These are phyloP conservation scores for Boletus vermiculosoides DNA, from an alignment of 768 basidiomycete genomes.

Conservation along the genomic window DNA sequence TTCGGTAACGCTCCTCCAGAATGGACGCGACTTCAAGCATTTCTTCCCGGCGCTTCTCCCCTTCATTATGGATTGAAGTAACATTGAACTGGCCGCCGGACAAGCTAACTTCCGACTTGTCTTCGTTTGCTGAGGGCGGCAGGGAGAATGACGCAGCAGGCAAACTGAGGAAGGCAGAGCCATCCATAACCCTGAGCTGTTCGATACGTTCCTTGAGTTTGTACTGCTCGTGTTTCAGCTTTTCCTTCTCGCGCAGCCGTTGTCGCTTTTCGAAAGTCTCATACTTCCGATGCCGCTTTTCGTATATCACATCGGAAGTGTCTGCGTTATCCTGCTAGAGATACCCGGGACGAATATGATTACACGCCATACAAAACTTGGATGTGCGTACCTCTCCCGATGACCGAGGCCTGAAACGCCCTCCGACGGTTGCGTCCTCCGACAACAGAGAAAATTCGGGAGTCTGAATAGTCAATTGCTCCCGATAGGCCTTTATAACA, in stretches of 20 bases:
- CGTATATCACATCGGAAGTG: conserved; percentile 78
- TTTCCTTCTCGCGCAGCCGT: conserved; percentile 86
- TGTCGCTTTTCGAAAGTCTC: conserved; percentile 84
- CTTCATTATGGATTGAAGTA: conserved; percentile 47
- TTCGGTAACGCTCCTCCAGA: conserved; percentile 71
- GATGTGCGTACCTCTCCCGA: conserved; percentile 63
- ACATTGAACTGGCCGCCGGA: conserved; percentile 41
- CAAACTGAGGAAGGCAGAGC: conserved; percentile 62
- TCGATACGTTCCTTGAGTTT: conserved; percentile 89
- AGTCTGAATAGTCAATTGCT: conserved; percentile 73
- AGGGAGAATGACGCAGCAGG: conserved; percentile 57
- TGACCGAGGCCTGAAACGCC: conserved; percentile 68
- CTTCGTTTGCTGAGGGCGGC: conserved; percentile 25
- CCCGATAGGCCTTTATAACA: conserved; percentile 66
- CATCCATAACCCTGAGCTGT: conserved; percentile 73
- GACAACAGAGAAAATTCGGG: conserved; percentile 59
- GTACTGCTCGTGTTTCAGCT: conserved; percentile 88
- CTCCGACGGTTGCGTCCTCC: conserved; percentile 55
- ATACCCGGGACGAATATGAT: conserved; percentile 6
- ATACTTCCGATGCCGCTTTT: conserved; percentile 82
- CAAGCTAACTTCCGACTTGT: conserved; percentile 28
- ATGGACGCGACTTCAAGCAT: conserved; percentile 68
- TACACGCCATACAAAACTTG: neutral
- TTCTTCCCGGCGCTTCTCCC: conserved; percentile 69
- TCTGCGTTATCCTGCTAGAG: conserved; percentile 51